These are phyloP conservation scores for Phaeosphaeria sp. DNA, from an alignment of 2,329 filamentous ascomycete species.

Conservation along the genomic window DNA sequence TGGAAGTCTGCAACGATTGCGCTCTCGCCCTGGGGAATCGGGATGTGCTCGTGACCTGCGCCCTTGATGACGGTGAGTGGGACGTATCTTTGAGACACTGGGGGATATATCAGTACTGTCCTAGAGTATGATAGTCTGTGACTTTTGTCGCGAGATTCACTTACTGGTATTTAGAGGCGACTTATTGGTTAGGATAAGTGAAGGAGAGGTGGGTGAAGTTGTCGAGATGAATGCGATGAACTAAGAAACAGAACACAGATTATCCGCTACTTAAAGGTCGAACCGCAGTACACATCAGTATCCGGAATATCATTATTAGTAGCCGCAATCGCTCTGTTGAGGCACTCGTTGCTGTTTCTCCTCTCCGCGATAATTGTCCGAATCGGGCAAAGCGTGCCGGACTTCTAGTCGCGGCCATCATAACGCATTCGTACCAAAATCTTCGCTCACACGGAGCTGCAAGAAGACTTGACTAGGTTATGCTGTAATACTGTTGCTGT, in stretches of 20 bases:
- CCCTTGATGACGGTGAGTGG: conserved; percentile 37
- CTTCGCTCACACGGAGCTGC: not conserved
- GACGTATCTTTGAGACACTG: conserved; percentile 25
- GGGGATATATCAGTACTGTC: not conserved
- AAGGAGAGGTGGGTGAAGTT: not conserved
- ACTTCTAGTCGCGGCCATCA: not conserved
- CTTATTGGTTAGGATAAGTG: not conserved
- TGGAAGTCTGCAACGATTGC: conserved; percentile 37
- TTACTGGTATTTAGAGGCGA: not conserved
- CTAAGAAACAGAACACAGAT: not conserved
- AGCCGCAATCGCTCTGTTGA: conserved; percentile 11
- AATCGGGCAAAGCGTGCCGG: conserved; percentile 26
- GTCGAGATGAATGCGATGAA: not conserved
- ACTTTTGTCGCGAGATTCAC: not conserved
- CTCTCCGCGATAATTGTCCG: conserved; percentile 24
- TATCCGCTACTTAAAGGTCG: not conserved
- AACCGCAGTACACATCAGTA: not conserved
- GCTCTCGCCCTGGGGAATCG: conserved; percentile 30
- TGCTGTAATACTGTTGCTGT: too few relatives aligned
- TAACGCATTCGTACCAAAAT: not conserved
- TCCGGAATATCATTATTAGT: not conserved
- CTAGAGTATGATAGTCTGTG: not conserved
- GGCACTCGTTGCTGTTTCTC: conserved; percentile 5
- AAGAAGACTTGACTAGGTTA: not conserved
- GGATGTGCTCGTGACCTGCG: conserved; percentile 32